Percentiles rank a stretch among this genome's conserved stretches.
These are phyloP conservation scores for Rhypophila decipiens DNA, from an alignment of 495 filamentous ascomycete species.

Conservation along the genomic window DNA sequence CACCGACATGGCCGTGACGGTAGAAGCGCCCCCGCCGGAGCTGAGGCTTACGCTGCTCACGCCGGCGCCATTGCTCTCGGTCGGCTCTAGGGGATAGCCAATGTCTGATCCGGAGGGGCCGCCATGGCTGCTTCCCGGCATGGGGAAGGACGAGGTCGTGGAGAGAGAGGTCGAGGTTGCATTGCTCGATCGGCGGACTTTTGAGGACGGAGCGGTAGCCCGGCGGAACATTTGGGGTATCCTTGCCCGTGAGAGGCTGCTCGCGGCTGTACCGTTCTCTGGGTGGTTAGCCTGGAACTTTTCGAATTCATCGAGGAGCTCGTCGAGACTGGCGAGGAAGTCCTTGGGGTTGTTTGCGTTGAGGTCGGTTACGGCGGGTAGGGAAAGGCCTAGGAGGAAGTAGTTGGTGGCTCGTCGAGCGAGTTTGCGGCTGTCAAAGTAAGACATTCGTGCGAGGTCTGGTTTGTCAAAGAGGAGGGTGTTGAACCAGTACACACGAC, in stretches of 20 bases:
- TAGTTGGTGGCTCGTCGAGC: constrained; percentile 85
- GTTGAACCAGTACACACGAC: constrained; percentile 96
- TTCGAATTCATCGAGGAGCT: constrained; percentile 86
- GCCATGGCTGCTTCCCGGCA: background rate
- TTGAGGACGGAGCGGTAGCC: constrained; percentile 39
- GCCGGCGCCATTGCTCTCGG: constrained; percentile 19
- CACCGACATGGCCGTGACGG: too few relatives aligned
- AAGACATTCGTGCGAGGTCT: constrained; percentile 75
- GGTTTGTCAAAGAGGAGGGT: constrained; percentile 82
- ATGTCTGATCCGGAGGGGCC: background rate
- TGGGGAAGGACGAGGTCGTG: background rate
- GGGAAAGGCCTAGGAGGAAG: constrained; percentile 83
- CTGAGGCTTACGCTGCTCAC: background rate
- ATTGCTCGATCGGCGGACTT: constrained; percentile 66
- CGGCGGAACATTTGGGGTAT: constrained; percentile 89
- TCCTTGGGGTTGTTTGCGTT: constrained; percentile 70
- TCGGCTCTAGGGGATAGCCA: constrained; percentile 16
- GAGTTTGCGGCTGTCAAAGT: constrained; percentile 75
- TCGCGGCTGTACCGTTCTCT: constrained; percentile 61
- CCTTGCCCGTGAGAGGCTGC: constrained; percentile 67
- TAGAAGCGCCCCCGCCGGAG: background rate
- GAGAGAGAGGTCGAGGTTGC: constrained; percentile 12
- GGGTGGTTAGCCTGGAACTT: constrained; percentile 81
- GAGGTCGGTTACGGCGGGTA: constrained; percentile 83
- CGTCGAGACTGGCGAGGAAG: constrained; percentile 80